Conservation (phyloP, 176 grass and related monocot genomes). For the Cenchrus purpureus region DNA sequence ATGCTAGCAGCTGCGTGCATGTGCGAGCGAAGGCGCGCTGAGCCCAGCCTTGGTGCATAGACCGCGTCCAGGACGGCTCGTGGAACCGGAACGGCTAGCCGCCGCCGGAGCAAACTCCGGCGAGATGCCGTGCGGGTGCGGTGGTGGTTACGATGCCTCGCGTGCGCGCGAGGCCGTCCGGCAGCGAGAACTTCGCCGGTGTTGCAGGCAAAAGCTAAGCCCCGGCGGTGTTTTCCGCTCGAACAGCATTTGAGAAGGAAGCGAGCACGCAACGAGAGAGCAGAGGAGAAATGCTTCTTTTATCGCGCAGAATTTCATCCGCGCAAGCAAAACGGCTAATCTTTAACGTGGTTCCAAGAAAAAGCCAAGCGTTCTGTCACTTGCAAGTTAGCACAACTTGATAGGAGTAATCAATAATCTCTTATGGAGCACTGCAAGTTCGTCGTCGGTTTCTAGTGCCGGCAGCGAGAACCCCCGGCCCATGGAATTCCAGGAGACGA, state of each 20-base stretch:
- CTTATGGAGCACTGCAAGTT: background rate
- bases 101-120: constrained; percentile 15
- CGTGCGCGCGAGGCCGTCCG: background rate
- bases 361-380: constrained; percentile 1
- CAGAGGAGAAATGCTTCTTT: background rate
- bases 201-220: background rate
- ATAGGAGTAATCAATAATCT: background rate
- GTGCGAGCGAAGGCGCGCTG: background rate
- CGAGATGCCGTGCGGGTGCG: background rate
- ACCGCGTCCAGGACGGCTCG: background rate
- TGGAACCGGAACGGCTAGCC: background rate
- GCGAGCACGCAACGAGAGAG: background rate
- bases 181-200: background rate
- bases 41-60: background rate
- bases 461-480: background rate
- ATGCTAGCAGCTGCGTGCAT: background rate
- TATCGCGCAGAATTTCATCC: background rate
- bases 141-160: background rate
- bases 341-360: constrained; percentile 3
- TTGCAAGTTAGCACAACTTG: background rate
- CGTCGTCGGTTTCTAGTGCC: background rate
- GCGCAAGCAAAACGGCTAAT: constrained; percentile 7
- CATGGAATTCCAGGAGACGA: background rate
- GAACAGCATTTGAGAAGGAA: background rate
- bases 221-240: background rate